Conservation (phyloP, 352 stramenopile species). For the Pythium coloratum region DNA sequence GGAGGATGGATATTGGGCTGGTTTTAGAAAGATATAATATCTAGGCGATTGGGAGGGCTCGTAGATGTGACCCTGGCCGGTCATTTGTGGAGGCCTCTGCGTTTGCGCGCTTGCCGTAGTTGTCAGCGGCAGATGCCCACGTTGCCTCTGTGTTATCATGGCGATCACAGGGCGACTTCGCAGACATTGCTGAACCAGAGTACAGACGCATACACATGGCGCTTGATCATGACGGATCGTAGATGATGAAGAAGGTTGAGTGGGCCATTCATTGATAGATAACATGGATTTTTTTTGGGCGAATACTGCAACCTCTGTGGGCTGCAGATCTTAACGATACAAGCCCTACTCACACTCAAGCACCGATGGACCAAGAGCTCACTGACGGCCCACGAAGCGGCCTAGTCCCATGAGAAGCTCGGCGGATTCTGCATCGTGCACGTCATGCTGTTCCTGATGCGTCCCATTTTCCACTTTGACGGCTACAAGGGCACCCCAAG, state of each 20-base stretch:
- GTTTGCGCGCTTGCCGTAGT: neutral
- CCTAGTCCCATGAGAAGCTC: constrained; percentile 58
- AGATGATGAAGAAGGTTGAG: neutral
- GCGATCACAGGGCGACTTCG: neutral
- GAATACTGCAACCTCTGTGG: neutral
- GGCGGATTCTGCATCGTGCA: constrained; percentile 49
- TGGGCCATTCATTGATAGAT: neutral
- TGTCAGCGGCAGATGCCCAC: neutral
- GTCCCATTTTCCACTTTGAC: constrained; percentile 22
- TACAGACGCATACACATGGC: neutral
- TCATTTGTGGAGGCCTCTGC: neutral
- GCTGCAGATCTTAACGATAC: neutral
- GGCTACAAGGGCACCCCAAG: neutral
- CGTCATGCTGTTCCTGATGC: constrained; percentile 15
- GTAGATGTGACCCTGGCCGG: no score
- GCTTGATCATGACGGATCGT: neutral
- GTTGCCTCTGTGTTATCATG: neutral
- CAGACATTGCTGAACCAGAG: neutral
- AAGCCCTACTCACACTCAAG: neutral
- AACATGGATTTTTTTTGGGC: neutral
- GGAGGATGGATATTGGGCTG: no score
- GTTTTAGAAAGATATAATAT: no score
- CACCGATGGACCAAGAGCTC: neutral
- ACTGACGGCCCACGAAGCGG: constrained; percentile 18
- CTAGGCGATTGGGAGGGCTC: no score